phyloP scores from a whole-genome alignment of 1,284 basidiomycete genomes.

The Moniliella sp. region DNA sequence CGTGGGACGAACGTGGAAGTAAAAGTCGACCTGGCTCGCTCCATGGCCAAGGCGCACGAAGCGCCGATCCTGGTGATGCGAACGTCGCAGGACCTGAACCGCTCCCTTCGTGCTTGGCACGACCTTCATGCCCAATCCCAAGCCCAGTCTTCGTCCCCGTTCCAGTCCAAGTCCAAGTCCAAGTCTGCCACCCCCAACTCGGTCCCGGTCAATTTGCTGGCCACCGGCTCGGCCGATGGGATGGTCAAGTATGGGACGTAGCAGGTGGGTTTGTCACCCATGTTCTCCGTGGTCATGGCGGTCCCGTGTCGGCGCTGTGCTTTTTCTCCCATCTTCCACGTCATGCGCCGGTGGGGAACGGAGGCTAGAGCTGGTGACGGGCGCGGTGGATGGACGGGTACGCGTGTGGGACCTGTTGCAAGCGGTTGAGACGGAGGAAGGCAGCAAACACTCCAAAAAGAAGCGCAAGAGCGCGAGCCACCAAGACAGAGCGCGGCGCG shows the following conservation, averaged over 20 bases:
- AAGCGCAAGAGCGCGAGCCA: no score
- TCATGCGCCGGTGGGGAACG: background rate
- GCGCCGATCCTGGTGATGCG: constrained; percentile 66
- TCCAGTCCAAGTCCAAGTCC: no score
- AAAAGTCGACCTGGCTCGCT: constrained; percentile 40
- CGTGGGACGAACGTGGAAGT: constrained; percentile 5
- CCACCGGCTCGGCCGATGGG: constrained; percentile 84
- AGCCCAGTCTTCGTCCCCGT: constrained; percentile 52
- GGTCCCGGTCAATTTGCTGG: no score
- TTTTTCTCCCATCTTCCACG: constrained; percentile 39
- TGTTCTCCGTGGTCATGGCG: constrained; percentile 71
- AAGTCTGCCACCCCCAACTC: no score
- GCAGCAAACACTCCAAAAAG: no score
- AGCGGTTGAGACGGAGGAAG: no score
- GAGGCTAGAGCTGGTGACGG: background rate
- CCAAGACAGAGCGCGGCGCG: constrained; percentile 43
- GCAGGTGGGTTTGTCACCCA: constrained; percentile 72
- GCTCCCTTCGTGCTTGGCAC: background rate
- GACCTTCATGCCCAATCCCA: background rate
- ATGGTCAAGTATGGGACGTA: constrained; percentile 92
- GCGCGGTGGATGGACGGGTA: background rate
- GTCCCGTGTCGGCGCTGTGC: constrained; percentile 63
- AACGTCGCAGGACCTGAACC: constrained; percentile 57
- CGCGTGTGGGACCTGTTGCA: background rate
- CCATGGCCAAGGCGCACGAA: constrained; percentile 62